Conservation (phyloP, 345 rosid genomes). For the Eucalyptus cloeziana region DNA sequence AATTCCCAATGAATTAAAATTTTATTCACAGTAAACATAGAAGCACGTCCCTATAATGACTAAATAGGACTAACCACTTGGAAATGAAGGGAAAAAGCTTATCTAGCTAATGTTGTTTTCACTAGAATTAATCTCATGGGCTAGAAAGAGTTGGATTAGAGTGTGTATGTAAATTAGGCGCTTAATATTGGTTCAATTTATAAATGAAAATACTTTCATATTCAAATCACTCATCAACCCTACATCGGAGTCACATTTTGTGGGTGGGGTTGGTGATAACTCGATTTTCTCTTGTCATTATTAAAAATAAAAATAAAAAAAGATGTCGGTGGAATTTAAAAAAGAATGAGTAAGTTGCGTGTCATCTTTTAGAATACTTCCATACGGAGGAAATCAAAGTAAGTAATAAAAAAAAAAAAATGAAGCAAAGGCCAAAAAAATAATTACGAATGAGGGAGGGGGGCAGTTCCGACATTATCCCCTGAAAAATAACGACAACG, state of each 20-base stretch:
- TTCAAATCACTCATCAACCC: not conserved
- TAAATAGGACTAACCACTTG: not conserved
- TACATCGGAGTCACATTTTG: not conserved
- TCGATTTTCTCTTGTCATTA: accelerated
- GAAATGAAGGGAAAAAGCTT: not conserved
- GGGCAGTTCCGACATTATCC: not conserved
- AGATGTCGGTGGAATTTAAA: not conserved
- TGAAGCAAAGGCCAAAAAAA: not conserved
- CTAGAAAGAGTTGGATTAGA: not conserved
- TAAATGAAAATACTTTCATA: not conserved
- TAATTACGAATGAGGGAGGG: not conserved
- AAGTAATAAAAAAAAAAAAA: not conserved
- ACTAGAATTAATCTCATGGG: not conserved
- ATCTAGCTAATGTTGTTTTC: not conserved
- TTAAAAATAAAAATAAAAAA: too few species aligned
- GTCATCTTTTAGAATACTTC: not conserved
- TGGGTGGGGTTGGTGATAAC: not conserved
- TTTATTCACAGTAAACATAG: not conserved
- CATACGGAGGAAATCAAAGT: not conserved
- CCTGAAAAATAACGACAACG: not conserved
- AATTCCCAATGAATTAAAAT: not conserved
- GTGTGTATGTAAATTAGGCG: accelerated
- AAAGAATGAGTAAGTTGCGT: not conserved
- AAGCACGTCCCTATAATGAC: not conserved
- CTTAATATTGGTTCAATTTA: accelerated